phyloP scores from a whole-genome alignment of 2,329 filamentous ascomycete species.

The Penicillium sp. region DNA sequence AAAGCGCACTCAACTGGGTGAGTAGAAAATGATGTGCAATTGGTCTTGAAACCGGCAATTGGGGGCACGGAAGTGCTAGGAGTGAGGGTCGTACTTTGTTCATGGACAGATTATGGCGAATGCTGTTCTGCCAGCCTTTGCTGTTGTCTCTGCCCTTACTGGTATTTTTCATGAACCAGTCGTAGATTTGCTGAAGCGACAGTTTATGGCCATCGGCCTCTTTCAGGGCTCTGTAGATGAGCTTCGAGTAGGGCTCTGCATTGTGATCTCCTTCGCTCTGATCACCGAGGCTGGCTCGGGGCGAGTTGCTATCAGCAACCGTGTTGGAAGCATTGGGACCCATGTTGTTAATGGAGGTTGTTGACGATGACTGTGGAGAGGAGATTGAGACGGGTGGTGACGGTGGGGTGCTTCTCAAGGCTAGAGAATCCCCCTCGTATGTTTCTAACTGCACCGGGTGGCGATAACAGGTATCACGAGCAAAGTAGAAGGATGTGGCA shows the following conservation, averaged over 20 bases:
- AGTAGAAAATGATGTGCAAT: background rate
- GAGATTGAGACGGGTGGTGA: conserved; percentile 24
- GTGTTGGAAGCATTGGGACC: conserved; percentile 7
- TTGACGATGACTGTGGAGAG: conserved; percentile 20
- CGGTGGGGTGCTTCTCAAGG: conserved; percentile 9
- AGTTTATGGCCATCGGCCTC: conserved; percentile 65
- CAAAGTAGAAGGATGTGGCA: conserved; percentile 2
- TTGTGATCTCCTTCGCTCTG: conserved; percentile 30
- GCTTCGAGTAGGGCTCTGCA: conserved; percentile 70
- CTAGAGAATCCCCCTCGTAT: conserved; percentile 6
- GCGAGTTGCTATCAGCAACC: conserved; percentile 22
- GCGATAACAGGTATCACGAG: conserved; percentile 7
- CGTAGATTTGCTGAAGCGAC: conserved; percentile 81
- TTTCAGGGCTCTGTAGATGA: conserved; percentile 75
- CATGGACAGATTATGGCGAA: conserved; percentile 94
- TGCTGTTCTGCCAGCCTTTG: conserved; percentile 92
- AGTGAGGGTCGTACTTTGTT: conserved; percentile 66
- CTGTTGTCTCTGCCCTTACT: conserved; percentile 63
- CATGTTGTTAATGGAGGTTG: conserved; percentile 9
- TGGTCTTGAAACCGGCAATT: conserved; percentile 1
- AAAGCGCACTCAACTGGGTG: background rate
- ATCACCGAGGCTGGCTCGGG: conserved; percentile 16
- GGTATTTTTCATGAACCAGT: conserved; percentile 83
- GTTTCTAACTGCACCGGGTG: conserved; percentile 7
- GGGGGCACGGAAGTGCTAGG: background rate